A percentile compares a stretch with the other conserved stretches of the same genome.
Evolutionary conservation across 345 rosid genomes (phyloP).

Genomic region (Garcia nutans): DNA sequence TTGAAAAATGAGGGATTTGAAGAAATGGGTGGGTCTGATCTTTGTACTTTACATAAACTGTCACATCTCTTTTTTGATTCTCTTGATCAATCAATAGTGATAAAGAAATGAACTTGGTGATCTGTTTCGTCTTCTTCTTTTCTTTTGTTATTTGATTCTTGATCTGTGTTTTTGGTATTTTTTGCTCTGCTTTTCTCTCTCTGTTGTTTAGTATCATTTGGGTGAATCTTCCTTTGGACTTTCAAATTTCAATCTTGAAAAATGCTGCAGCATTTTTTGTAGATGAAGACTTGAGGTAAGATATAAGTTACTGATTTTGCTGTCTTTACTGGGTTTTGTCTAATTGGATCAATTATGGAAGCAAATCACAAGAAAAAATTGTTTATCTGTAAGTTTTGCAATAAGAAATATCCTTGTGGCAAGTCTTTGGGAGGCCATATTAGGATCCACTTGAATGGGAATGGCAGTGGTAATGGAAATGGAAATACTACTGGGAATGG

Average conservation of each 20-base stretch:
- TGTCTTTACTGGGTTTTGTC: conserved; percentile 31
- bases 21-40: conserved; percentile 55
- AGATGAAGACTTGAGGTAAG: conserved; percentile 43
- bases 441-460: conserved; percentile 64
- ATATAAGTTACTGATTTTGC: conserved; percentile 24
- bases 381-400: conserved; percentile 67
- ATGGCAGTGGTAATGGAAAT: background rate
- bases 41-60: conserved; percentile 49
- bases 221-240: background rate
- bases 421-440: conserved; percentile 91
- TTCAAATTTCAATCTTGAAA: background rate
- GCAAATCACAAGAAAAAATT: conserved; percentile 52
- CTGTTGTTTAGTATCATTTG: background rate
- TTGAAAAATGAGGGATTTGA: conserved; percentile 29
- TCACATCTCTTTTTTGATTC: conserved; percentile 46
- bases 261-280: conserved; percentile 33
- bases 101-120: conserved; percentile 34
- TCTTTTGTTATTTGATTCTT: background rate
- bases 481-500: conserved; percentile 2
- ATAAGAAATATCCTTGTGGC: conserved; percentile 71
- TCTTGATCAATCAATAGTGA: conserved; percentile 25
- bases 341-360: conserved; percentile 48
- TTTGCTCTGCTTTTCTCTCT: conserved; percentile 2
- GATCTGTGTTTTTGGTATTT: conserved; percentile 36
- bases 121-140: conserved; percentile 24